Evolutionary conservation across 176 grass and related monocot genomes (phyloP).

Genomic region (Stipa capillata): DNA sequence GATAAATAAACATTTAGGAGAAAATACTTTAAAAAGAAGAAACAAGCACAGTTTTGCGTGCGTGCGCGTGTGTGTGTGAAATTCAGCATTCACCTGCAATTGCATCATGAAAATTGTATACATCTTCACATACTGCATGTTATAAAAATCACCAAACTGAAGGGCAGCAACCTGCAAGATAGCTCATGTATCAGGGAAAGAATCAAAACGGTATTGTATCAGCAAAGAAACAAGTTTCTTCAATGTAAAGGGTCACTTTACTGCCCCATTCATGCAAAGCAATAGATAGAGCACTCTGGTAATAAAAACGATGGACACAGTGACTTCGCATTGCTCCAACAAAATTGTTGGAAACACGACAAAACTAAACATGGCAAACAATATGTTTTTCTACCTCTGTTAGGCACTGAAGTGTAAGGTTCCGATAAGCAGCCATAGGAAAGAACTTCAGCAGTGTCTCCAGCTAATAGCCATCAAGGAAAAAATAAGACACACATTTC

Average conservation of each 20-base stretch:
- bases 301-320: background rate
- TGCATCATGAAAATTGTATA: slow-evolving; percentile 94
- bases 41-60: slow-evolving; percentile 1
- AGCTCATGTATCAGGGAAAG: slow-evolving; percentile 11
- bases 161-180: slow-evolving; percentile 79
- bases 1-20: background rate
- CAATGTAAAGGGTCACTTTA: background rate
- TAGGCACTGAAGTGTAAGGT: slow-evolving; percentile 96
- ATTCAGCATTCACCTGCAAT: slow-evolving; percentile 59
- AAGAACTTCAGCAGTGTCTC: slow-evolving; percentile 96
- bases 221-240: background rate
- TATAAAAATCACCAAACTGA: slow-evolving; percentile 98
- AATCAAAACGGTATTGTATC: background rate
- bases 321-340: background rate
- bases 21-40: slow-evolving; percentile 7
- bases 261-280: background rate
- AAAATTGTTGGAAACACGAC: background rate
- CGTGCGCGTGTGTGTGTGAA: too few relatives aligned
- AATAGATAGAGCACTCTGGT: background rate
- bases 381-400: slow-evolving; percentile 61
- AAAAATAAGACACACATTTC: background rate
- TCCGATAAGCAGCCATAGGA: slow-evolving; percentile 76
- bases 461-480: slow-evolving; percentile 50
- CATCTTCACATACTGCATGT: slow-evolving; percentile 96
- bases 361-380: background rate